Conservation (phyloP, 2,329 filamentous ascomycete species). For the Aspergillus fijiensis region DNA sequence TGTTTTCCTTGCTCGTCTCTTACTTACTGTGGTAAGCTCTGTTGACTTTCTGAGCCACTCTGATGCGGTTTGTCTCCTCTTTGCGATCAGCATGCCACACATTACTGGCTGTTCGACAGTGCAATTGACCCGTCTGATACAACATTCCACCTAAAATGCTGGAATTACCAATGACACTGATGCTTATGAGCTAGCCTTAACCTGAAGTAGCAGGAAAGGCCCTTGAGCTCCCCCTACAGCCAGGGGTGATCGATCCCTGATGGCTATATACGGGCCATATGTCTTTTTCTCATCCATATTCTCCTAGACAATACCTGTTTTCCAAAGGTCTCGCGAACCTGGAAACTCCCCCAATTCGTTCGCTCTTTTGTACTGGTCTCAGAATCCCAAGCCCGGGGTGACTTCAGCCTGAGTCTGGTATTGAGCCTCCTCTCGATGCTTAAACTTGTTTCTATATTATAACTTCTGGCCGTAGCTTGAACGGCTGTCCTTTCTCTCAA, state of each 20-base stretch:
- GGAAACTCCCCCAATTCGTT: neutral
- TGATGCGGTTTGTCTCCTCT: conserved; percentile 8
- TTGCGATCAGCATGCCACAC: conserved; percentile 16
- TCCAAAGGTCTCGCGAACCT: neutral
- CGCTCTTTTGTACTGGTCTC: neutral
- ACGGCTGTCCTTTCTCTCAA: conserved; percentile 13
- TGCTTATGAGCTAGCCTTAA: conserved; percentile 10
- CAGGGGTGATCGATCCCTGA: conserved; percentile 21
- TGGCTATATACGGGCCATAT: conserved; percentile 9
- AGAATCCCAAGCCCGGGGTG: neutral
- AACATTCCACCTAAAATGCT: conserved; percentile 9
- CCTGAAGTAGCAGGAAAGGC: conserved; percentile 1
- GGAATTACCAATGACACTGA: neutral
- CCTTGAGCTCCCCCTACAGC: neutral
- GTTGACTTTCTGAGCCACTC: neutral
- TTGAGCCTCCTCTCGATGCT: conserved; percentile 14
- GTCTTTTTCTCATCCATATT: neutral
- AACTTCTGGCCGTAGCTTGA: conserved; percentile 8
- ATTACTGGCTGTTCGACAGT: conserved; percentile 9
- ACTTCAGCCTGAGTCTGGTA: conserved; percentile 3
- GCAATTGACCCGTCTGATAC: conserved; percentile 9
- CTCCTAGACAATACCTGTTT: neutral
- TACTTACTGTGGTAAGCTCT: conserved; percentile 6
- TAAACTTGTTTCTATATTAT: conserved; percentile 4
- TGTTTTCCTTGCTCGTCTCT: conserved; percentile 7